Evolutionary conservation across 2,329 filamentous ascomycete genomes (phyloP).

Genomic region (Cadophora luteo-olivacea): DNA sequence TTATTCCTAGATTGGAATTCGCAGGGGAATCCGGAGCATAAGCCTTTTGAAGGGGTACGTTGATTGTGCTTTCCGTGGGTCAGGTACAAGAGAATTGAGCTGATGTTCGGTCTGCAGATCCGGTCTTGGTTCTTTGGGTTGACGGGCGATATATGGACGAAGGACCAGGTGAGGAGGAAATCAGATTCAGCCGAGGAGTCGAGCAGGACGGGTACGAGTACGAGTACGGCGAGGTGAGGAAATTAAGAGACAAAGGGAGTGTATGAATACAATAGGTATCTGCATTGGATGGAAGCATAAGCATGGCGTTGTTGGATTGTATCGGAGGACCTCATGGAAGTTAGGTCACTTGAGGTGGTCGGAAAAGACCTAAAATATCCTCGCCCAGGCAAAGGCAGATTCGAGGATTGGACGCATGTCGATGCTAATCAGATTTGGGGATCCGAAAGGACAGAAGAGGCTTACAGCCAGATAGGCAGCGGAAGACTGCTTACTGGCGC

Average conservation of each 20-base stretch:
- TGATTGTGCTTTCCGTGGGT: background rate
- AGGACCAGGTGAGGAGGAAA: slow-evolving; percentile 37
- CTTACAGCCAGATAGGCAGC: background rate
- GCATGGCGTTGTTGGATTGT: background rate
- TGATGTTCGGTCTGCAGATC: slow-evolving; percentile 44
- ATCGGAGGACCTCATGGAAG: background rate
- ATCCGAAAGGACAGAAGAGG: background rate
- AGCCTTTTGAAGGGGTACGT: slow-evolving; percentile 59
- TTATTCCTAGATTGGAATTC: slow-evolving; percentile 66
- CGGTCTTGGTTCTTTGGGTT: slow-evolving; percentile 50
- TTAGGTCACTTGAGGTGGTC: background rate
- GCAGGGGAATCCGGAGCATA: slow-evolving; percentile 42
- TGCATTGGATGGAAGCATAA: background rate
- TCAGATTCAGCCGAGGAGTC: slow-evolving; percentile 32
- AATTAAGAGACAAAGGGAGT: background rate
- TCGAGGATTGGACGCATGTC: background rate
- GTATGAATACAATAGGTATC: background rate
- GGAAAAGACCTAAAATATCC: background rate
- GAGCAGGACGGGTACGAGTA: slow-evolving; percentile 25
- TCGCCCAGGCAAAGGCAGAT: background rate
- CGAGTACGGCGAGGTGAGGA: slow-evolving; percentile 29
- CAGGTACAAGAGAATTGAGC: background rate
- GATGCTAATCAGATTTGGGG: background rate
- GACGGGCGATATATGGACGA: slow-evolving; percentile 45
- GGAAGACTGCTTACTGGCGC: background rate